Evolutionary conservation across 2,329 filamentous ascomycete genomes (phyloP).

Genomic region (Xylaria sp.): DNA sequence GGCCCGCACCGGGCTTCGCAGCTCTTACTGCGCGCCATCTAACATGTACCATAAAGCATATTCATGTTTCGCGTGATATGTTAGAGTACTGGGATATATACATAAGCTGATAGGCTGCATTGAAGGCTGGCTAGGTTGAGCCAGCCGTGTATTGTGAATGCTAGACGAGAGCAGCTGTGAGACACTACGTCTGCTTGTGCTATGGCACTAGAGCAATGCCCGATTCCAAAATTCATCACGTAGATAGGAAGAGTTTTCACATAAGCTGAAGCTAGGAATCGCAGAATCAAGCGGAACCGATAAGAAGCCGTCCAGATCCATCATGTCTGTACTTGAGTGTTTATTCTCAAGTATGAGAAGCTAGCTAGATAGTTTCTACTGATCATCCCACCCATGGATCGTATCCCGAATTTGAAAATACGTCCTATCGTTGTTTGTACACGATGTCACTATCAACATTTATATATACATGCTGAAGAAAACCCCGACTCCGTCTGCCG

Average conservation of each 20-base stretch:
- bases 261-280: background rate
- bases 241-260: slow-evolving; percentile 1
- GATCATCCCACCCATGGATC: background rate
- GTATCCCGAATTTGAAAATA: background rate
- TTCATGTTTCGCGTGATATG: background rate
- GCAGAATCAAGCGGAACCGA: background rate
- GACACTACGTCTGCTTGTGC: background rate
- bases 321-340: background rate
- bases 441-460: background rate
- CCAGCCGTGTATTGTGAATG: background rate
- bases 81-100: background rate
- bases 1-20: background rate
- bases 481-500: background rate
- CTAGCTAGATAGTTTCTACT: background rate
- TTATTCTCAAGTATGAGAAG: background rate
- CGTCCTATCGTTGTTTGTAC: slow-evolving; percentile 24
- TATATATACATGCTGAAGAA: slow-evolving; percentile 23
- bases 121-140: background rate
- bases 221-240: background rate
- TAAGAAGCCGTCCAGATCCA: background rate
- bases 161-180: slow-evolving; percentile 2
- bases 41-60: slow-evolving; percentile 2
- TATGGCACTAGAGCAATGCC: background rate
- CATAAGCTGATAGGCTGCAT: background rate
- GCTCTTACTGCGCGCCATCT: background rate